Base-by-base conservation (phyloP, 108 stramenopile genomes). In the Pseudonitzschia multistriata region DNA sequence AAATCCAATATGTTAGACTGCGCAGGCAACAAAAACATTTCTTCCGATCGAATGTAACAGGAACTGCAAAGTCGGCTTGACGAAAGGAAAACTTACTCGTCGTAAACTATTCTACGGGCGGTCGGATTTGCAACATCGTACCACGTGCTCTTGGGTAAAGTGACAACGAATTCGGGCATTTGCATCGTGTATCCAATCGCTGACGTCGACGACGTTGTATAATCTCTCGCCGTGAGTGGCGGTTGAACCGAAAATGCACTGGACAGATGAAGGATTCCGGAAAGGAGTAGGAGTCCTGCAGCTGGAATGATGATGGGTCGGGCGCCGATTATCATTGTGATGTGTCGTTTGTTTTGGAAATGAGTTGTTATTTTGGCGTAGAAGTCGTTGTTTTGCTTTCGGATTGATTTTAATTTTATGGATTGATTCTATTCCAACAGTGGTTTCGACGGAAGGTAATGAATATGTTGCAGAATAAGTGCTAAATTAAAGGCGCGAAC, bases 21-120 rank as follows among this genome's bases (percentile, higher is more conserved):
- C 33, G n/a, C n/a, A n/a, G 42, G 17, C 42, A 45, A 10, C 7
- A 45, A 13, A 1, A 45, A 13, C 42, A 45, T 8, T 45, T 45
- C 42, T 45, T 13, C 17, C 42, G 15, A 10, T 10, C 17, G 42
- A 45, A 39, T 39, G 5, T 5, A 39, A 39, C 37, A 39, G 37
- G 37, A 5, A 39, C 37, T 39, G 10, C 37, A 7, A 45, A 45
- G 15, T 45, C 42, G 8, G 17, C 42, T 45, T 45, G 42, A n/a
- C n/a, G n/a, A n/a, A n/a, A n/a, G n/a, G n/a, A 34, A 25, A 17
- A 67, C 67, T 68, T 68, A 75, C 74, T 75, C 74, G 35, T 75
- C 74, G 40, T 75, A 75, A 19, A 68, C 57, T 61, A 25, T 62
- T 35, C 66, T 50, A 7, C 74, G 67, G 17, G 61, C 67, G 7